phyloP scores from a whole-genome alignment of 805 yeast species.

The Suhomyces vadensis region DNA sequence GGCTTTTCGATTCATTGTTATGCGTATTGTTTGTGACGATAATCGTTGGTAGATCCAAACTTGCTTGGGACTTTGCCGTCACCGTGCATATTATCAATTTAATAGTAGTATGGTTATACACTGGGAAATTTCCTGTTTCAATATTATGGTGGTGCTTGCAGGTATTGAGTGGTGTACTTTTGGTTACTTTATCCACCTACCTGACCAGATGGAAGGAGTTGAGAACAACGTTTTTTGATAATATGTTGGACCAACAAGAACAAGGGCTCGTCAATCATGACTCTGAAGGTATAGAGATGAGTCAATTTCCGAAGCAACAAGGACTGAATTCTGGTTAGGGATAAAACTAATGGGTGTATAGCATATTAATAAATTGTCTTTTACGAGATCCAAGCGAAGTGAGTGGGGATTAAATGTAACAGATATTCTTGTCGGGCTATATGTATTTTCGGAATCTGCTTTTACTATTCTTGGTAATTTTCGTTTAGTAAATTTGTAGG shows the following conservation, averaged over 20 bases:
- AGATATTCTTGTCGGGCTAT: too few relatives aligned
- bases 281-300: conserved; percentile 21
- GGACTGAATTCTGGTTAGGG: not conserved
- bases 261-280: conserved; percentile 34
- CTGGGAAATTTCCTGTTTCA: conserved; percentile 67
- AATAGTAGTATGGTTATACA: conserved; percentile 62
- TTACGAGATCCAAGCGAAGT: too few relatives aligned
- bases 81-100: conserved; percentile 85
- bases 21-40: conserved; percentile 83
- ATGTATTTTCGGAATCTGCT: too few relatives aligned
- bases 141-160: conserved; percentile 87
- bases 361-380: not conserved
- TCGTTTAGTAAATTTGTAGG: too few relatives aligned
- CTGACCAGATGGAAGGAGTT: conserved; percentile 90
- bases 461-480: too few relatives aligned
- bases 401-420: too few relatives aligned
- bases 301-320: conserved; percentile 11
- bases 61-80: conserved; percentile 96
- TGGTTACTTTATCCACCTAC: conserved; percentile 85
- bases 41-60: conserved; percentile 86
- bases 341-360: not conserved
- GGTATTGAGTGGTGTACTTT: conserved; percentile 59
- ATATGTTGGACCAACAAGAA: conserved; percentile 62
- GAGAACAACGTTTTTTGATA: conserved; percentile 86
- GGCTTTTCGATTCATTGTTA: conserved; percentile 82